Evolutionary conservation across 176 grass and related monocot species (phyloP).

Genomic region (Oryza longistaminata): DNA sequence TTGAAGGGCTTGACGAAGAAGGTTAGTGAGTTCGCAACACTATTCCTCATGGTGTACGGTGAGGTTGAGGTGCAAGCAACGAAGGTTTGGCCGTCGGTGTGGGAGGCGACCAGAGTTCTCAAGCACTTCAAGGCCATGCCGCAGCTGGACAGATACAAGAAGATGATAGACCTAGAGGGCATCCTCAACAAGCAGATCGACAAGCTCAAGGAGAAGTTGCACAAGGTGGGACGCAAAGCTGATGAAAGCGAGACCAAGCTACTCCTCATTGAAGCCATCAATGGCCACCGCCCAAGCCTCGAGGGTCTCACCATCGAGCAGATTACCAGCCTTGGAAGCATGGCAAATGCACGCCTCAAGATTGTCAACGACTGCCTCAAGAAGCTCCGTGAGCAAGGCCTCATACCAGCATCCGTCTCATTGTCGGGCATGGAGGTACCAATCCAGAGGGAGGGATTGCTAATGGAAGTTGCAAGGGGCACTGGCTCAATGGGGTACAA

Average conservation of each 20-base stretch:
- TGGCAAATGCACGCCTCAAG: background rate
- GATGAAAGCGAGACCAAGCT: slow-evolving; percentile 19
- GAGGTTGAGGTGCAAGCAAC: background rate
- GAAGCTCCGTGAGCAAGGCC: background rate
- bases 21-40: slow-evolving; percentile 44
- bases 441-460: background rate
- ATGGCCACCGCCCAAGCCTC: background rate
- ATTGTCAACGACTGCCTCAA: slow-evolving; percentile 5
- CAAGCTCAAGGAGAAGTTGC: slow-evolving; percentile 40
- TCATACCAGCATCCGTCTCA: background rate
- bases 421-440: background rate
- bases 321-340: background rate
- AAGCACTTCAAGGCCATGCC: slow-evolving; percentile 37
- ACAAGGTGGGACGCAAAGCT: slow-evolving; percentile 28
- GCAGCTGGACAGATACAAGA: slow-evolving; percentile 14
- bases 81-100: slow-evolving; percentile 35
- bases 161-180: slow-evolving; percentile 45
- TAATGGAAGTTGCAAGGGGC: background rate
- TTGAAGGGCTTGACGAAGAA: slow-evolving; percentile 49
- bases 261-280: slow-evolving; percentile 36
- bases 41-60: slow-evolving; percentile 41
- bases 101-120: background rate
- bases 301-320: background rate
- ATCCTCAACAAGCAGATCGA: slow-evolving; percentile 31
- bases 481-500: background rate